Evolutionary conservation across 768 basidiomycete species (phyloP), one percentile per base, ranked within the genome.

Genomic region (Hortiboletus flavorubellus): DNA sequence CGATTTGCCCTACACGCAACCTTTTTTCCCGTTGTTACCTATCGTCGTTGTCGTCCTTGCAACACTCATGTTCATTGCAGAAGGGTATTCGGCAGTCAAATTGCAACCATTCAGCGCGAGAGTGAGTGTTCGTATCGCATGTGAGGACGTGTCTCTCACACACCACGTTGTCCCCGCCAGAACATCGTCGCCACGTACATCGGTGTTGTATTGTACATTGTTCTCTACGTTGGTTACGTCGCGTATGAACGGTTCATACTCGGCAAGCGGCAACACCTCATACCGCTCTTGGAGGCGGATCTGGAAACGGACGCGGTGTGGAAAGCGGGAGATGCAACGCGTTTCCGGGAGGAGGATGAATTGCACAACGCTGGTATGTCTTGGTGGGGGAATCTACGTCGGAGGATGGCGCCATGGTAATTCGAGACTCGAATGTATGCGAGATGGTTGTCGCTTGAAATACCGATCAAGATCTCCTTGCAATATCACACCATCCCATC

Each of bases 1-100:
- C 2, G 84, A 86, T 64, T 68, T 86, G 16, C 84, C 85, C 0
- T 87, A 83, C 68, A 67, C 58, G 3, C 82, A 85, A 49, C 81
- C 83, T 5, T 55, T 83, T 42, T 83, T 75, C 57, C 81, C 83
- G 3, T 43, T 79, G n/a, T 64, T 86, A 1, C 80, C 83, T 16
- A 53, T 80, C 21, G 67, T 75, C 8, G 78, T 84, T 21, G 55
- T 86, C 54, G 63, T 80, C 8, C 73, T 84, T 10, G 78, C 76
- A 3, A 69, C 70, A 12, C 59, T 77, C 54, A 81, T 83, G 78
- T 82, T 85, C 60, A 67, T 77, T 30, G 81, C 80, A 5, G 75
- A 83, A 56, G 82, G 82, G 5, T 82, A 82, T 59, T 70, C 80
- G 6, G 73, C 80, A 2, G 76, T 78, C 44, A 65, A 71, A 33